A percentile compares a stretch with the other conserved stretches of the same genome.
Conservation (phyloP, 495 filamentous ascomycete genomes). For the Trichoderma orchidacearum region DNA sequence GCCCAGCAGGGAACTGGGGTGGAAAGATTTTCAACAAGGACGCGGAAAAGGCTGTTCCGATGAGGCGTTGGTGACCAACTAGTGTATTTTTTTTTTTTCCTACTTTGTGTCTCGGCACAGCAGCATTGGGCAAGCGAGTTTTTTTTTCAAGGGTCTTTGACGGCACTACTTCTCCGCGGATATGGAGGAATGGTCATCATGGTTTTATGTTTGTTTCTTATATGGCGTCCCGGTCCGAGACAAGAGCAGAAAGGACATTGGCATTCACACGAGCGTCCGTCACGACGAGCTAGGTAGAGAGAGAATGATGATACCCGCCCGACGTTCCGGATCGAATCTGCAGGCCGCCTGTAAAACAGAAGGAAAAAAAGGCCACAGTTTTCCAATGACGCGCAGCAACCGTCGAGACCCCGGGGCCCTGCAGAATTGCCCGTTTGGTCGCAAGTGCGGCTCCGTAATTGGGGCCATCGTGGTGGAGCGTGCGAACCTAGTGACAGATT, state of each 20-base stretch:
- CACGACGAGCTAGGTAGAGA: too few species aligned
- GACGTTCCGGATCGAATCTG: too few species aligned
- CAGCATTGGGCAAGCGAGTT: too few species aligned
- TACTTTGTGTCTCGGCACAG: not conserved
- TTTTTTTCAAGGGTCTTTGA: too few species aligned
- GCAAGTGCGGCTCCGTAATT: not conserved
- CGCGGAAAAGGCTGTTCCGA: constrained; percentile 52
- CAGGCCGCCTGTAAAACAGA: not conserved
- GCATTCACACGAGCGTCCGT: too few species aligned
- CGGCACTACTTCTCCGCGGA: too few species aligned
- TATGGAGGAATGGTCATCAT: too few species aligned
- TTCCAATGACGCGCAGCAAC: not conserved
- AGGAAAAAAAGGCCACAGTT: not conserved
- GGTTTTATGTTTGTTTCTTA: too few species aligned
- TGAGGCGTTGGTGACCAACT: constrained; percentile 17
- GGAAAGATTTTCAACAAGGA: constrained; percentile 46
- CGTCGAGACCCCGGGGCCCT: not conserved
- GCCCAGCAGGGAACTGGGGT: constrained; percentile 42
- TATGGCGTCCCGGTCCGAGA: too few species aligned
- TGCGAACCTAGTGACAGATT: not conserved
- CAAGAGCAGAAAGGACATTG: too few species aligned
- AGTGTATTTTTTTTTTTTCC: not conserved
- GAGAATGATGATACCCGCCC: not conserved
- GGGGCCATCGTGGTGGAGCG: not conserved
- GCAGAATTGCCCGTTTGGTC: not conserved